Evolutionary conservation across 352 stramenopile genomes (phyloP).

Genomic region (Peronospora tabacina): DNA sequence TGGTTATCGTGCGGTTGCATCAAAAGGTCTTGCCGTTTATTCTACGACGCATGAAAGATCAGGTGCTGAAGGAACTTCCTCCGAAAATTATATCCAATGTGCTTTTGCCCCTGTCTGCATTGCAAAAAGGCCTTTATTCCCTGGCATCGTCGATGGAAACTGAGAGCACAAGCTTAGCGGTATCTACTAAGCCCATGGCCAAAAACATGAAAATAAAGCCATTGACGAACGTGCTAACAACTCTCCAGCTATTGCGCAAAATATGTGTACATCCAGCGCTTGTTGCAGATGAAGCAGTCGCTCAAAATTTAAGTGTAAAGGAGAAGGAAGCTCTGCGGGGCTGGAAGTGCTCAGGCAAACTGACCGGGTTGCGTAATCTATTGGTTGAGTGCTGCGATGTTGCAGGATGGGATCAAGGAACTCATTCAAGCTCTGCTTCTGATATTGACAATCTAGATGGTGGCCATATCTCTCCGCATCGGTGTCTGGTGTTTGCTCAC

Average conservation of each 20-base stretch:
- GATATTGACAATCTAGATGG: slow-evolving; percentile 14
- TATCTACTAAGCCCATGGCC: neutral
- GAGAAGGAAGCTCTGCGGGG: slow-evolving; percentile 27
- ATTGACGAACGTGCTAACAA: slow-evolving; percentile 40
- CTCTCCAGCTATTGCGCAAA: slow-evolving; percentile 81
- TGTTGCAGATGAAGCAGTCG: slow-evolving; percentile 35
- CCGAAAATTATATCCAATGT: slow-evolving; percentile 96
- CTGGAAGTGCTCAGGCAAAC: slow-evolving; percentile 89
- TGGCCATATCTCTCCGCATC: slow-evolving; percentile 43
- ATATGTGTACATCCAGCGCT: slow-evolving; percentile 94
- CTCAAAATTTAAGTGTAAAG: slow-evolving; percentile 15
- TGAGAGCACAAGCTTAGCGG: slow-evolving; percentile 4
- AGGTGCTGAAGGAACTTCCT: slow-evolving; percentile 94
- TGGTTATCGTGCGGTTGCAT: slow-evolving; percentile 90
- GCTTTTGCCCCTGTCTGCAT: slow-evolving; percentile 73
- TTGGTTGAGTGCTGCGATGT: slow-evolving; percentile 66
- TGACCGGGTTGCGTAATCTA: slow-evolving; percentile 70
- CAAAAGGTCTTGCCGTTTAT: slow-evolving; percentile 97
- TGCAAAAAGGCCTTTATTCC: slow-evolving; percentile 86
- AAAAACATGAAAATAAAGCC: slow-evolving; percentile 7
- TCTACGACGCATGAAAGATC: slow-evolving; percentile 92
- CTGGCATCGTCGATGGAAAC: slow-evolving; percentile 26
- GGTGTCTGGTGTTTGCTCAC: slow-evolving; percentile 95
- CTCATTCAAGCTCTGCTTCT: neutral
- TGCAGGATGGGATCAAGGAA: slow-evolving; percentile 16